Evolutionary conservation across 345 rosid genomes (phyloP).

Genomic region (Rhodamnia argentea): DNA sequence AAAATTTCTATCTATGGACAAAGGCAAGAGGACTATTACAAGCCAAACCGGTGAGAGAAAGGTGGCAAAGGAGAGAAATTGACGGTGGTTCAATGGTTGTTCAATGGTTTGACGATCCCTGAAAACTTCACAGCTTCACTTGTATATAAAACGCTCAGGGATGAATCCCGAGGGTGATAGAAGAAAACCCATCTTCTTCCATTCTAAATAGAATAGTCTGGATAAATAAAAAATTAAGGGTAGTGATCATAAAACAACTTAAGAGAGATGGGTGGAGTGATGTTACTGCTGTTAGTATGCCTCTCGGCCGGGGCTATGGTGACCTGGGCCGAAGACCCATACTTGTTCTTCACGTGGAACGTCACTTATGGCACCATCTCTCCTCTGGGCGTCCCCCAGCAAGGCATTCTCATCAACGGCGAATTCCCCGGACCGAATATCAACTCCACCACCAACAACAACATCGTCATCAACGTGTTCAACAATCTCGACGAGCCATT

Average conservation of each 20-base stretch:
- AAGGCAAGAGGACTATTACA: background rate
- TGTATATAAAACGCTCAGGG: background rate
- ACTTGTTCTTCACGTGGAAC: conserved; percentile 5
- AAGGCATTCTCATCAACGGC: conserved; percentile 10
- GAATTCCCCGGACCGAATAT: conserved; percentile 13
- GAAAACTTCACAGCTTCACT: background rate
- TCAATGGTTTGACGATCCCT: background rate
- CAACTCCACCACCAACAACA: conserved; percentile 22
- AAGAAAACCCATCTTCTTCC: conserved; percentile 1
- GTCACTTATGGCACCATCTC: conserved; percentile 8
- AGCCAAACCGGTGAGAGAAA: background rate
- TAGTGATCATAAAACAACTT: background rate
- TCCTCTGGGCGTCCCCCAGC: conserved; percentile 7
- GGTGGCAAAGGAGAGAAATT: conserved; percentile 1
- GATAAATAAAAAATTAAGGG: background rate
- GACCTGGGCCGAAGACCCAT: conserved; percentile 7
- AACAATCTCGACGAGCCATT: conserved; percentile 11
- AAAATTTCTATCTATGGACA: background rate
- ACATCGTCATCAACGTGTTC: conserved; percentile 10
- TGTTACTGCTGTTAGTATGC: conserved; percentile 1
- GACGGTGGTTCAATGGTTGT: background rate
- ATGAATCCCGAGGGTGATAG: background rate
- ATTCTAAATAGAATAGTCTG: background rate
- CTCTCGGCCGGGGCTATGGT: conserved; percentile 1
- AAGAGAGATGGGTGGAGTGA: conserved; percentile 4